Conservation (phyloP, 225 moss, liverwort and hornwort species). For the Marchantia paleacea region DNA sequence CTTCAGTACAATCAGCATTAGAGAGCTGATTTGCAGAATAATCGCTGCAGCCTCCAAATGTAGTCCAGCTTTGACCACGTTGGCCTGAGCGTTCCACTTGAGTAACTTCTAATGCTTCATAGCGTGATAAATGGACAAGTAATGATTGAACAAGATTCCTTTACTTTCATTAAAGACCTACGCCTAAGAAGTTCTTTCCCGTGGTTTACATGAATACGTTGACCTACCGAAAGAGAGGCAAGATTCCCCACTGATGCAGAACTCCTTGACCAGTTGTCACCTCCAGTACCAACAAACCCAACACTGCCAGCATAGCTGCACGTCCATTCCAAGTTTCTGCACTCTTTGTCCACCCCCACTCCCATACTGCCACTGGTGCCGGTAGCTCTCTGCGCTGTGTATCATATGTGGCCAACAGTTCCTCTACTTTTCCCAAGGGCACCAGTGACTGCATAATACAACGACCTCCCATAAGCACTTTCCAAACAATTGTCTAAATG, state of each 20-base stretch:
- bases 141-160: background rate
- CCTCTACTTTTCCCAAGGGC: slow-evolving; percentile 88
- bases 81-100: background rate
- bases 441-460: slow-evolving; percentile 73
- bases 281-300: slow-evolving; percentile 76
- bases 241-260: slow-evolving; percentile 87
- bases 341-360: slow-evolving; percentile 99
- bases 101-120: slow-evolving; percentile 6
- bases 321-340: slow-evolving; percentile 99
- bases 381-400: slow-evolving; percentile 89
- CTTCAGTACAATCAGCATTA: slow-evolving; percentile 8
- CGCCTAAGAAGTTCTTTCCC: slow-evolving; percentile 4
- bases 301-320: slow-evolving; percentile 89
- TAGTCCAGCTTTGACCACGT: slow-evolving; percentile 12
- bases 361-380: slow-evolving; percentile 89
- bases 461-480: background rate
- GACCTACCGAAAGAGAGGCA: slow-evolving; percentile 56
- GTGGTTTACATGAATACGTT: background rate
- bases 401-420: slow-evolving; percentile 91
- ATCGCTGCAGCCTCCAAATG: slow-evolving; percentile 1
- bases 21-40: background rate
- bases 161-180: background rate
- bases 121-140: background rate
- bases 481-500: background rate
- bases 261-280: slow-evolving; percentile 93